Conservation (phyloP, 768 basidiomycete genomes). For the Rhizopogon roseolus region DNA sequence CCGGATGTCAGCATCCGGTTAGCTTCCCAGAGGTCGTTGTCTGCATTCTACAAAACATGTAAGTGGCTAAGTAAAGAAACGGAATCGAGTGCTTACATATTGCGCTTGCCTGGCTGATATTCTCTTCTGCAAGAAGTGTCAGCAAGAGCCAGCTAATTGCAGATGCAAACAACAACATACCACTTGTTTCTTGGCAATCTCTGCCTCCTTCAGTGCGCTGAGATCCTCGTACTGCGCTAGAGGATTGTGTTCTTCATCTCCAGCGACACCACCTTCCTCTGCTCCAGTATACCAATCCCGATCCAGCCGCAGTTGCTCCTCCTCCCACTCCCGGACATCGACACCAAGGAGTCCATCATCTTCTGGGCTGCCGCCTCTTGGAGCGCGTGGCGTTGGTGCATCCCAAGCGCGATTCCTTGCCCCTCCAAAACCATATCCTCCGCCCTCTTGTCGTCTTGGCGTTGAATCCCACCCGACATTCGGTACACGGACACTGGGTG, state of each 20-base stretch:
- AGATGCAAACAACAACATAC: slow-evolving; percentile 33
- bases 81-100: slow-evolving; percentile 56
- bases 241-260: slow-evolving; percentile 90
- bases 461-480: slow-evolving; percentile 96
- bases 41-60: slow-evolving; percentile 66
- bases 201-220: slow-evolving; percentile 58
- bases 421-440: slow-evolving; percentile 59
- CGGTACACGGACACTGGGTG: slow-evolving; percentile 84
- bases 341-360: slow-evolving; percentile 60
- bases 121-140: slow-evolving; percentile 51
- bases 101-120: slow-evolving; percentile 94
- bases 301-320: slow-evolving; percentile 88
- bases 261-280: slow-evolving; percentile 81
- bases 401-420: slow-evolving; percentile 64
- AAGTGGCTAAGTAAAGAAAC: slow-evolving; percentile 10
- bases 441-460: slow-evolving; percentile 58
- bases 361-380: slow-evolving; percentile 65
- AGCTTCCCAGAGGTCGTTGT: slow-evolving; percentile 98
- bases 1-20: slow-evolving; percentile 98
- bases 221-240: slow-evolving; percentile 92
- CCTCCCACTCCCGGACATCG: slow-evolving; percentile 92
- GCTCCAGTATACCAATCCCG: slow-evolving; percentile 95
- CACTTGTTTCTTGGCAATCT: slow-evolving; percentile 71
- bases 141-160: slow-evolving; percentile 8
- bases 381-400: slow-evolving; percentile 73